Percentiles rank a stretch among this genome's conserved stretches.
phyloP scores from a whole-genome alignment of 2,329 filamentous ascomycete species.

The Elsinoe batatas region DNA sequence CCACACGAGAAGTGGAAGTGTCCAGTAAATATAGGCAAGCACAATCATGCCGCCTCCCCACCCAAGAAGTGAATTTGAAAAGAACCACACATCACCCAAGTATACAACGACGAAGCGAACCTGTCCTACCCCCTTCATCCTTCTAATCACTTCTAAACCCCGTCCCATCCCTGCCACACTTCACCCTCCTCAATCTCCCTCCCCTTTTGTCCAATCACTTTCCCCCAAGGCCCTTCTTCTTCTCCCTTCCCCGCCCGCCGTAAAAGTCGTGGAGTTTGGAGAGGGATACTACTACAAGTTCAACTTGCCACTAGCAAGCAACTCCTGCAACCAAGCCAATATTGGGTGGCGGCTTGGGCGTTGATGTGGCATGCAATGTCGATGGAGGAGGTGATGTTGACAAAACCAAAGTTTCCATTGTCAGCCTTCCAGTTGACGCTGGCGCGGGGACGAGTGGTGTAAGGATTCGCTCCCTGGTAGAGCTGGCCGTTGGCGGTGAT shows the following conservation, averaged over 20 bases:
- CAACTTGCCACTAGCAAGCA: slow-evolving; percentile 7
- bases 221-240: background rate
- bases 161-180: background rate
- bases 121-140: background rate
- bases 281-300: background rate
- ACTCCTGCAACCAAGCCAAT: slow-evolving; percentile 1
- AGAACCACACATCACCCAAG: background rate
- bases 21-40: too few relatives aligned
- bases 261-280: background rate
- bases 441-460: background rate
- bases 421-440: slow-evolving; percentile 6
- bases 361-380: slow-evolving; percentile 40
- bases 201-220: background rate
- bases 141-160: background rate
- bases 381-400: slow-evolving; percentile 3
- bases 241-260: background rate
- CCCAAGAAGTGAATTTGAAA: too few relatives aligned
- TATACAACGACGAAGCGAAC: background rate
- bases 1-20: too few relatives aligned
- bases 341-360: slow-evolving; percentile 40
- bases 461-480: background rate
- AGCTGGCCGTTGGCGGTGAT: slow-evolving; percentile 8
- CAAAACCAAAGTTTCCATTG: slow-evolving; percentile 8
- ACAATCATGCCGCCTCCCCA: too few relatives aligned
- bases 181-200: background rate